A percentile compares a stretch with the other conserved stretches of the same genome.
Evolutionary conservation across 495 filamentous ascomycete species (phyloP).

Genomic region (Penicillium paradoxum): DNA sequence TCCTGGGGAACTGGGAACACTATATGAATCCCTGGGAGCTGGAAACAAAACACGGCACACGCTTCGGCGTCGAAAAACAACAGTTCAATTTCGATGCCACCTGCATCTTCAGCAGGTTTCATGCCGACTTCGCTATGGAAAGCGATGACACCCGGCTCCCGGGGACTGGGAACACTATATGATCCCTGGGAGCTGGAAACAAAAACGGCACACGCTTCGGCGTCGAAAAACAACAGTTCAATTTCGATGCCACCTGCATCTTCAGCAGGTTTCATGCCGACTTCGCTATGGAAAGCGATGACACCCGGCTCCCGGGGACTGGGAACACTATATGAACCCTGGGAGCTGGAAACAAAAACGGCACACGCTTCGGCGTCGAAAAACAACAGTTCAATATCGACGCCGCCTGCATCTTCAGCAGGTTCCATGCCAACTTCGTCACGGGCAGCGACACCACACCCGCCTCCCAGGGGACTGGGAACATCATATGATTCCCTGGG

Average conservation of each 20-base stretch:
- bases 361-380: not conserved
- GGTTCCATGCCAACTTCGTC: not conserved
- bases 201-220: not conserved
- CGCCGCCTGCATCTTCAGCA: not conserved
- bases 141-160: not conserved
- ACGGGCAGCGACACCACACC: not conserved
- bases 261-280: not conserved
- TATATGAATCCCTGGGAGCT: not conserved
- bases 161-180: not conserved
- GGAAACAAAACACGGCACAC: not conserved
- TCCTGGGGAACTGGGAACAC: not conserved
- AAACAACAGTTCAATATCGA: not conserved
- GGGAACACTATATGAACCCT: not conserved
- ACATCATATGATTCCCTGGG: not conserved
- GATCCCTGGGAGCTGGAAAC: not conserved
- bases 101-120: not conserved
- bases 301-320: not conserved
- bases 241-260: not conserved
- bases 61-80: not conserved
- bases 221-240: not conserved
- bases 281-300: not conserved
- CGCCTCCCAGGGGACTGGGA: not conserved
- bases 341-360: not conserved
- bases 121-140: not conserved
- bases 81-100: not conserved